A percentile compares a stretch with the other conserved stretches of the same genome.
Evolutionary conservation across 2,329 filamentous ascomycete genomes (phyloP).

Genomic region (Ascochyta clinopodiicola): DNA sequence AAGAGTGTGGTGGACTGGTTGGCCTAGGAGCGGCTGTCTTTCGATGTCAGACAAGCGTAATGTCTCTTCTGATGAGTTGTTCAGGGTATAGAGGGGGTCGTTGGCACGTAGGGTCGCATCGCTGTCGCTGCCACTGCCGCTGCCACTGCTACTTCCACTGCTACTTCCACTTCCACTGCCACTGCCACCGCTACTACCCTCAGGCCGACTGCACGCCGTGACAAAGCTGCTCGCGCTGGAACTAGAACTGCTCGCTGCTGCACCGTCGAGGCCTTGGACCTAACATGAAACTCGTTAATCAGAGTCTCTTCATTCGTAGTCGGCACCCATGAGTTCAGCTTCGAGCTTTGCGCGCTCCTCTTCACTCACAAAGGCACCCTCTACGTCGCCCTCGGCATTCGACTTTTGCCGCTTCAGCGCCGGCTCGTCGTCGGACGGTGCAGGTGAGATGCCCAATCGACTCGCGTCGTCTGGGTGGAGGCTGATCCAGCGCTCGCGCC

Average conservation of each 20-base stretch:
- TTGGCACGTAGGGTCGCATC: neutral
- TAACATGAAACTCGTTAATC: neutral
- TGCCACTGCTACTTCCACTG: neutral
- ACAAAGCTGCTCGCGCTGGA: neutral
- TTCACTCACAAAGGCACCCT: constrained; percentile 17
- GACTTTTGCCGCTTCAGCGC: constrained; percentile 41
- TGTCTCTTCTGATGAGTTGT: neutral
- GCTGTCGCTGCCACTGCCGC: neutral
- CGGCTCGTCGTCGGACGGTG: constrained; percentile 23
- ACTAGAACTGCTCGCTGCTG: neutral
- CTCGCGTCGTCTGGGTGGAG: constrained; percentile 38
- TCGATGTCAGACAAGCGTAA: neutral
- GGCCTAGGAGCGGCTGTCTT: neutral
- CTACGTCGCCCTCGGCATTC: constrained; percentile 18
- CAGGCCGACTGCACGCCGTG: neutral
- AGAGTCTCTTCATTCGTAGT: constrained; percentile 29
- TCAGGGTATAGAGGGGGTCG: neutral
- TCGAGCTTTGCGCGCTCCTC: constrained; percentile 40
- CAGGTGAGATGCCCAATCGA: constrained; percentile 28
- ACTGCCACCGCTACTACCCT: neutral
- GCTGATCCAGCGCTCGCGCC: constrained; percentile 62
- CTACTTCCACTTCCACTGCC: neutral
- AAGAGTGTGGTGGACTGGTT: neutral
- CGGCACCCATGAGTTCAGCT: constrained; percentile 40
- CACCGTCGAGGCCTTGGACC: neutral